Evolutionary conservation across 768 basidiomycete genomes (phyloP).

Genomic region (Daedaleopsis nitida): DNA sequence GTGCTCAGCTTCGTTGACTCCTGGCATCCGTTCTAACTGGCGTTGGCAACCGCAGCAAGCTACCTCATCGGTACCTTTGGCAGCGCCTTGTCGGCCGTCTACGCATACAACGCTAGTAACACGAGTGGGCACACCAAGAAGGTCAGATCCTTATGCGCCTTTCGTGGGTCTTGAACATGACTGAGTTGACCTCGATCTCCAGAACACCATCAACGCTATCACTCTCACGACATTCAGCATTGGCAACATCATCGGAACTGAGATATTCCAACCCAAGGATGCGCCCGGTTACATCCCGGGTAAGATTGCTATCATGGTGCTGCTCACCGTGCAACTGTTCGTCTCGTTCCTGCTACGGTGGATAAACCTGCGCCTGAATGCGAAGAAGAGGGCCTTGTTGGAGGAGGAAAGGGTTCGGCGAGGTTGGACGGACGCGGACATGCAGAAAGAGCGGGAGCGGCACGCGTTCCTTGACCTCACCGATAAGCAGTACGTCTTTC

Average conservation of each 20-base stretch:
- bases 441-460: constrained; percentile 58
- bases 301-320: constrained; percentile 64
- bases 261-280: constrained; percentile 64
- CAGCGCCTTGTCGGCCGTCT: constrained; percentile 58
- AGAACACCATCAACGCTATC: constrained; percentile 62
- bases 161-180: neutral
- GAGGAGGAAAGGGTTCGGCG: constrained; percentile 44
- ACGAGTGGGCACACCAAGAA: constrained; percentile 70
- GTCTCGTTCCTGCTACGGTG: constrained; percentile 52
- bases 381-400: constrained; percentile 43
- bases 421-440: constrained; percentile 62
- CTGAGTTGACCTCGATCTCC: neutral
- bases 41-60: constrained; percentile 39
- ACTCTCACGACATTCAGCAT: constrained; percentile 55
- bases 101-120: constrained; percentile 67
- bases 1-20: neutral
- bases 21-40: too few species aligned
- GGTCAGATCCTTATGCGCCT: constrained; percentile 24
- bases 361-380: constrained; percentile 57
- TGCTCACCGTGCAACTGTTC: constrained; percentile 53
- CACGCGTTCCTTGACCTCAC: constrained; percentile 67
- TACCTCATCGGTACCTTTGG: constrained; percentile 60
- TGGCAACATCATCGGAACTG: constrained; percentile 64
- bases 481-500: constrained; percentile 55
- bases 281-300: constrained; percentile 66